Evolutionary conservation across 495 filamentous ascomycete species (phyloP).

Genomic region (Penicillium waksmanii): DNA sequence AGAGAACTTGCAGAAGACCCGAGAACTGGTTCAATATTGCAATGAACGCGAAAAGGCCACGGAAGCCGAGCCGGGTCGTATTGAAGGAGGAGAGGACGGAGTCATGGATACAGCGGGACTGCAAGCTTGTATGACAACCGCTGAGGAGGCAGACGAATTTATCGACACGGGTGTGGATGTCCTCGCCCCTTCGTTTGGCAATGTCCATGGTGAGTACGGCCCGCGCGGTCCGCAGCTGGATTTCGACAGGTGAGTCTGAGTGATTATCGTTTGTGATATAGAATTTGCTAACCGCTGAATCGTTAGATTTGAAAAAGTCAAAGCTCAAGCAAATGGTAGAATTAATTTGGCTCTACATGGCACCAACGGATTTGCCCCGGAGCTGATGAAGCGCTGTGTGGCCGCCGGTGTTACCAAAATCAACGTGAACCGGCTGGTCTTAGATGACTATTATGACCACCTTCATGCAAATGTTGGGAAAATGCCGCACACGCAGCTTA

Average conservation of each 20-base stretch:
- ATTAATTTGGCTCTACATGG: slow-evolving; percentile 70
- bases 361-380: slow-evolving; percentile 65
- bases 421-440: slow-evolving; percentile 74
- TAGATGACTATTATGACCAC: slow-evolving; percentile 40
- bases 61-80: slow-evolving; percentile 75
- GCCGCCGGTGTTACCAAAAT: slow-evolving; percentile 65
- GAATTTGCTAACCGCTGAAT: not conserved
- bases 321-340: slow-evolving; percentile 35
- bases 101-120: slow-evolving; percentile 70
- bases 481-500: slow-evolving; percentile 31
- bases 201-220: slow-evolving; percentile 76
- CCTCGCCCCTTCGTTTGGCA: slow-evolving; percentile 76
- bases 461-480: slow-evolving; percentile 21
- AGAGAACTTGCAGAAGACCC: slow-evolving; percentile 67
- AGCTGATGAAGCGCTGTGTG: slow-evolving; percentile 62
- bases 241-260: slow-evolving; percentile 51
- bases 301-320: slow-evolving; percentile 19
- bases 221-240: slow-evolving; percentile 66
- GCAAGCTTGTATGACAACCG: slow-evolving; percentile 67
- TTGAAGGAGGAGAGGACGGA: slow-evolving; percentile 79
- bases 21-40: slow-evolving; percentile 66
- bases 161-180: slow-evolving; percentile 73
- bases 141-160: slow-evolving; percentile 70
- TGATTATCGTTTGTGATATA: not conserved
- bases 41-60: slow-evolving; percentile 68